Conservation (phyloP, 371 early-diverging fungal species). For the Rhizopus delemar region DNA sequence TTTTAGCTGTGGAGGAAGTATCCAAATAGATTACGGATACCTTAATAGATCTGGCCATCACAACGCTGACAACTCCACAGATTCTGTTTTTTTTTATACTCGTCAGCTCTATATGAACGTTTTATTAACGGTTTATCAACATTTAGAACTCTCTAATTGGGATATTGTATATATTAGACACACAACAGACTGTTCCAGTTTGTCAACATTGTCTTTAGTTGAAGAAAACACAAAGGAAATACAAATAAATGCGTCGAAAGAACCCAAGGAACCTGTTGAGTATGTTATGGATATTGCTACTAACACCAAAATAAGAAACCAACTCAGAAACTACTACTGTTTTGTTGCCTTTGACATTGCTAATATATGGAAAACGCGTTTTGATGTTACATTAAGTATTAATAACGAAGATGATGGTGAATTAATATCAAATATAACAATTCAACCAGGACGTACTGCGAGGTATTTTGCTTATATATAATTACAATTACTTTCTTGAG, state of each 20-base stretch:
- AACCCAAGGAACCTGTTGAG: constrained; percentile 13
- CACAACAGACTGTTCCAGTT: constrained; percentile 10
- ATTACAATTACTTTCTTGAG: too few relatives aligned
- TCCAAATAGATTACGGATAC: constrained; percentile 75
- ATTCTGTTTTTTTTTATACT: constrained; percentile 56
- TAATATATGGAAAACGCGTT: constrained; percentile 73
- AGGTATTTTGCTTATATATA: constrained; percentile 20
- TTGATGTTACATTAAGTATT: constrained; percentile 60
- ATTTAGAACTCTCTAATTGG: constrained; percentile 66
- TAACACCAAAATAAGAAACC: constrained; percentile 13
- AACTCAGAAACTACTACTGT: constrained; percentile 63
- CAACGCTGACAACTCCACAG: constrained; percentile 14
- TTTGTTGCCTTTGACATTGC: constrained; percentile 77
- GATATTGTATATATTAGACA: constrained; percentile 64
- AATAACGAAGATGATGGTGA: constrained; percentile 46
- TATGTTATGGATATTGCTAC: constrained; percentile 11
- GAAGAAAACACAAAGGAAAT: neutral
- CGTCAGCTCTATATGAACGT: constrained; percentile 72
- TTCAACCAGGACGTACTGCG: constrained; percentile 43
- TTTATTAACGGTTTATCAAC: constrained; percentile 69
- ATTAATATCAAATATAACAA: constrained; percentile 24
- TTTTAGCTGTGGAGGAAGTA: constrained; percentile 65
- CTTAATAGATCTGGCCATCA: constrained; percentile 33
- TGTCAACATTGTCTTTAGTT: neutral
- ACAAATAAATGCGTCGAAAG: neutral